Evolutionary conservation across 2,329 filamentous ascomycete species (phyloP).

Genomic region (Trichoderma sp.): DNA sequence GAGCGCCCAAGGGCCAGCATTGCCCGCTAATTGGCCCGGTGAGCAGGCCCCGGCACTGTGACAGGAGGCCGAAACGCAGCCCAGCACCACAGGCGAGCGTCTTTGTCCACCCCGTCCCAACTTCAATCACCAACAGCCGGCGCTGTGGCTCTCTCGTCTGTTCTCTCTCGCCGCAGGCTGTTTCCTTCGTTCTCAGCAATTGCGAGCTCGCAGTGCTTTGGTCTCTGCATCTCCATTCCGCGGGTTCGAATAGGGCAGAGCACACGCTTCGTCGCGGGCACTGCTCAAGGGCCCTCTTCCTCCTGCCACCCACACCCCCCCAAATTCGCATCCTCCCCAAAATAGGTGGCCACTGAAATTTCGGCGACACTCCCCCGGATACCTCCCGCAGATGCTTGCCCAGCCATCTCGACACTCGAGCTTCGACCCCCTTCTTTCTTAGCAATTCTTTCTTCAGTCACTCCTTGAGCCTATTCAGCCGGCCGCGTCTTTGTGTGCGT

Average conservation of each 20-base stretch:
- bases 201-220: background rate
- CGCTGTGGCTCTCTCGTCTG: slow-evolving; percentile 14
- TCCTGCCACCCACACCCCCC: slow-evolving; percentile 15
- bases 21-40: slow-evolving; percentile 24
- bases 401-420: slow-evolving; percentile 49
- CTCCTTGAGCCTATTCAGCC: slow-evolving; percentile 32
- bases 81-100: slow-evolving; percentile 14
- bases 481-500: slow-evolving; percentile 24
- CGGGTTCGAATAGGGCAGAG: slow-evolving; percentile 15
- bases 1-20: slow-evolving; percentile 17
- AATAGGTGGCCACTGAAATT: slow-evolving; percentile 42
- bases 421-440: slow-evolving; percentile 38
- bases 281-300: background rate
- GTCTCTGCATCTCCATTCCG: slow-evolving; percentile 12
- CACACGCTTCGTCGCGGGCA: background rate
- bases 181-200: slow-evolving; percentile 5
- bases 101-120: background rate
- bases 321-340: slow-evolving; percentile 31
- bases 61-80: slow-evolving; percentile 27
- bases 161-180: background rate
- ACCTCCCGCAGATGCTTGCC: slow-evolving; percentile 44
- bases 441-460: slow-evolving; percentile 27
- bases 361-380: slow-evolving; percentile 35
- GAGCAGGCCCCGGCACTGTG: slow-evolving; percentile 21
- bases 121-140: slow-evolving; percentile 19